These are phyloP conservation scores for Saturnispora serradocipensis DNA, from an alignment of 805 yeast species.

Conservation along the genomic window DNA sequence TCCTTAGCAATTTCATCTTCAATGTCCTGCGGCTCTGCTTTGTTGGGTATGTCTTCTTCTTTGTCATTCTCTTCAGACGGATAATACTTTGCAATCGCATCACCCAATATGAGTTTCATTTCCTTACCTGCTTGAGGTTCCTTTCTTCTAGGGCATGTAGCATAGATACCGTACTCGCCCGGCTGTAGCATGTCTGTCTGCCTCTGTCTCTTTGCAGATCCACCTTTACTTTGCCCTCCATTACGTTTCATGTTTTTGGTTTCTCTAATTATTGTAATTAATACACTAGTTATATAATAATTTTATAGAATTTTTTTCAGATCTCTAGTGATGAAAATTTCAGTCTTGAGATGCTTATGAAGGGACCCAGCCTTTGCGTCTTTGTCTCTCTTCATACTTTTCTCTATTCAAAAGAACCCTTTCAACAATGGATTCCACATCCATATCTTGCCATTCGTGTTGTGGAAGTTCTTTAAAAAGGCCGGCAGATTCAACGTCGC, in stretches of 20 bases:
- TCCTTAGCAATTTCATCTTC: conserved; percentile 74
- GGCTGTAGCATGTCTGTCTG: conserved; percentile 57
- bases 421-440: conserved; percentile 60
- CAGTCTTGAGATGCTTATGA: neutral
- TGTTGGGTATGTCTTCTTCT: conserved; percentile 1
- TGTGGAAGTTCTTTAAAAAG: conserved; percentile 35
- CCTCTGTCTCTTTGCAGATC: conserved; percentile 33
- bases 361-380: conserved; percentile 51
- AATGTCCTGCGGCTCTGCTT: conserved; percentile 34
- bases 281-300: conserved; percentile 16
- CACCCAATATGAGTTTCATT: conserved; percentile 48
- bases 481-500: conserved; percentile 21
- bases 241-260: conserved; percentile 10
- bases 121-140: conserved; percentile 77
- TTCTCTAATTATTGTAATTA: neutral
- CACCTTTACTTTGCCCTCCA: conserved; percentile 7
- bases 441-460: conserved; percentile 57
- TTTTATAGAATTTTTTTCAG: conserved; percentile 2
- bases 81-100: conserved; percentile 39
- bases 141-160: conserved; percentile 75
- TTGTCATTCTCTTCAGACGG: conserved; percentile 24
- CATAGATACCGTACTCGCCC: conserved; percentile 78
- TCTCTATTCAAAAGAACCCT: conserved; percentile 63
- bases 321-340: neutral
- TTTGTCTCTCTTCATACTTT: conserved; percentile 78